Evolutionary conservation across 441 rosid genomes (phyloP).

Genomic region (Erodium trifolium): DNA sequence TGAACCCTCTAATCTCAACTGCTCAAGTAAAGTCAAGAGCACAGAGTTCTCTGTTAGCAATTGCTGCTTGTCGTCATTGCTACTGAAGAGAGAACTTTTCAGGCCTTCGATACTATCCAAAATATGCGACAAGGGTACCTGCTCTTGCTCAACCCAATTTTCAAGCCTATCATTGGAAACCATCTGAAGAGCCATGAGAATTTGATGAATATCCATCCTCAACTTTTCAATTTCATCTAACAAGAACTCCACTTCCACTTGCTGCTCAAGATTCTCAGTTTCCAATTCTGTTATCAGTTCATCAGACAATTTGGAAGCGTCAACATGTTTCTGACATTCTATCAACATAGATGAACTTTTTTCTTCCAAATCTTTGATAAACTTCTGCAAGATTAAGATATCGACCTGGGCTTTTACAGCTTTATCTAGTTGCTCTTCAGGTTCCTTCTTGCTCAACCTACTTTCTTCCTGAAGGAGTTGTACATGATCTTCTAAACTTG

Average conservation of each 20-base stretch:
- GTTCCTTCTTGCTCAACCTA: slow-evolving; percentile 58
- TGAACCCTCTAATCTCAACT: slow-evolving; percentile 32
- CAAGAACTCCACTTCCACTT: slow-evolving; percentile 60
- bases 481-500: slow-evolving; percentile 59
- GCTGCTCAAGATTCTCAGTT: slow-evolving; percentile 65
- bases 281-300: slow-evolving; percentile 52
- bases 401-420: slow-evolving; percentile 63
- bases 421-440: slow-evolving; percentile 61
- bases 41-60: slow-evolving; percentile 55
- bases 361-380: slow-evolving; percentile 52
- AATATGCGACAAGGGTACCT: slow-evolving; percentile 31
- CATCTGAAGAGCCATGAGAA: slow-evolving; percentile 45
- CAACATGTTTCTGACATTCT: slow-evolving; percentile 54
- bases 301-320: slow-evolving; percentile 48
- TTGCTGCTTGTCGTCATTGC: slow-evolving; percentile 43
- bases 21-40: slow-evolving; percentile 40
- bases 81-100: slow-evolving; percentile 35
- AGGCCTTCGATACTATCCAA: slow-evolving; percentile 36
- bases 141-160: slow-evolving; percentile 31
- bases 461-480: slow-evolving; percentile 61
- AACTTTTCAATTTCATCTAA: slow-evolving; percentile 43
- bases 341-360: slow-evolving; percentile 49
- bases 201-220: slow-evolving; percentile 29
- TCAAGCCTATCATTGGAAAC: slow-evolving; percentile 27
- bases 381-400: slow-evolving; percentile 50